Conservation (phyloP, 2,329 filamentous ascomycete species). For the Penicillium sp. region DNA sequence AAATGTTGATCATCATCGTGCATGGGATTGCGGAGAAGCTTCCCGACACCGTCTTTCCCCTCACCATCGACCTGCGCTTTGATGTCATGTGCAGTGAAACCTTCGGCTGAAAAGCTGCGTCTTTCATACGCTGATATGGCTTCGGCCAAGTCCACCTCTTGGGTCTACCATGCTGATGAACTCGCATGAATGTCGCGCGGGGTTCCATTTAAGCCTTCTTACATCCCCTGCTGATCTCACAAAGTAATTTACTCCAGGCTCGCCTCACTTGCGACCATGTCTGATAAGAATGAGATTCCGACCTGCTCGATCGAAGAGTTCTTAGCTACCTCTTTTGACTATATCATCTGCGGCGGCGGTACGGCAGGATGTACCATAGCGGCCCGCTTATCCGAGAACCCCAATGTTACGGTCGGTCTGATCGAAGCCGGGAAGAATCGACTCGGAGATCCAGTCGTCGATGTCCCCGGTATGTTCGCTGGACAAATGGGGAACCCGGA, state of each 20-base stretch:
- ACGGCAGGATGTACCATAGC: conserved; percentile 54
- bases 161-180: no score
- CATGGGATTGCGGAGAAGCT: no score
- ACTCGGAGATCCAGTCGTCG: conserved; percentile 29
- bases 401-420: conserved; percentile 44
- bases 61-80: no score
- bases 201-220: not conserved
- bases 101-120: no score
- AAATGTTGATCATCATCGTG: no score
- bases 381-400: conserved; percentile 45
- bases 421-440: conserved; percentile 47
- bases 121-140: no score
- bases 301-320: conserved; percentile 16
- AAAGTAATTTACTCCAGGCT: not conserved
- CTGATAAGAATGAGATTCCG: not conserved
- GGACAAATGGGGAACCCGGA: conserved; percentile 32
- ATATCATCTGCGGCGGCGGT: conserved; percentile 55
- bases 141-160: no score
- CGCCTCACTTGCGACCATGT: not conserved
- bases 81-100: no score
- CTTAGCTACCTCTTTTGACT: conserved; percentile 19
- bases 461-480: conserved; percentile 25
- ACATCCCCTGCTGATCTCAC: not conserved
- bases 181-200: not conserved
- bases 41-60: no score